Evolutionary conservation across 306 rosid species (phyloP).

Genomic region (Sicyos baderoa): DNA sequence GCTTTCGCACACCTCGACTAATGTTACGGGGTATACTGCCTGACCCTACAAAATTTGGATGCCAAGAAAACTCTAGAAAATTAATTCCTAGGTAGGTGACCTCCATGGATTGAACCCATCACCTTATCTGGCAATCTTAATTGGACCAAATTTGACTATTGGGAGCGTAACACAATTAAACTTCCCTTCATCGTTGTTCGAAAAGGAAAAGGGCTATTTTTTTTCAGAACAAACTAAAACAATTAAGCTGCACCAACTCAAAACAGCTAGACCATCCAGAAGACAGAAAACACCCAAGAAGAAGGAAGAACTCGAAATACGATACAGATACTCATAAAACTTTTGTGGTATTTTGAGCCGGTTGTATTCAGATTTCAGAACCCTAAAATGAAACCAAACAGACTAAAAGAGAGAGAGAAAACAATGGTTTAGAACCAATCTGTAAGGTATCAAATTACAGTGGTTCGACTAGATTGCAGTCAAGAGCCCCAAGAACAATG

Average conservation of each 20-base stretch:
- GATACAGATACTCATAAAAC: not conserved
- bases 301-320: too few relatives aligned
- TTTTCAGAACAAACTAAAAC: not conserved
- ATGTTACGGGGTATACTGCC: too few relatives aligned
- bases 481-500: not conserved
- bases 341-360: not conserved
- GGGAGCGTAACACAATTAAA: not conserved
- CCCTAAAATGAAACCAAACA: not conserved
- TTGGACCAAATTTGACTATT: too few relatives aligned
- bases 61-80: too few relatives aligned
- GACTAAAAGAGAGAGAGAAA: slow-evolving; percentile 4
- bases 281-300: not conserved
- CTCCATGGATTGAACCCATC: too few relatives aligned
- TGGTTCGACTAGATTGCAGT: too few relatives aligned
- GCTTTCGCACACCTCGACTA: too few relatives aligned
- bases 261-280: not conserved
- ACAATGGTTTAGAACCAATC: not conserved
- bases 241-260: not conserved
- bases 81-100: too few relatives aligned
- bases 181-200: not conserved
- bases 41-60: too few relatives aligned
- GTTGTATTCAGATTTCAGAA: not conserved
- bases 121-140: too few relatives aligned
- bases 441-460: not conserved
- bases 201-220: not conserved